These are phyloP conservation scores for Starmerella etchellsii DNA, from an alignment of 805 yeast species.

Conservation along the genomic window DNA sequence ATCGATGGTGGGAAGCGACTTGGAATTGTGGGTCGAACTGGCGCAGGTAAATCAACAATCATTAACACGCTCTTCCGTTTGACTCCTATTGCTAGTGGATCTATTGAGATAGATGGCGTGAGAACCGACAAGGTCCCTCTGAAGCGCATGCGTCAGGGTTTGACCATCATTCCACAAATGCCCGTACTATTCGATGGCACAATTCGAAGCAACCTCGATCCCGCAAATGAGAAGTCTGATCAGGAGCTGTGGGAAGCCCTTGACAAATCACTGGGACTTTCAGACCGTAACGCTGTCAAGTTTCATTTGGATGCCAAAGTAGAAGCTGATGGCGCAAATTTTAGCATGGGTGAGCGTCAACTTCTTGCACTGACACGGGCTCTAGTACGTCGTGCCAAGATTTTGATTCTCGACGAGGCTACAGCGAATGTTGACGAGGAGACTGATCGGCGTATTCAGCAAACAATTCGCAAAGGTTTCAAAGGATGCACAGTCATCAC, in stretches of 20 bases:
- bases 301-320: constrained; percentile 41
- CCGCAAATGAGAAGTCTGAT: constrained; percentile 47
- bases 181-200: constrained; percentile 75
- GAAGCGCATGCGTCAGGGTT: constrained; percentile 49
- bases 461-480: constrained; percentile 45
- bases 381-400: constrained; percentile 44
- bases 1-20: constrained; percentile 50
- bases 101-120: constrained; percentile 51
- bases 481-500: constrained; percentile 51
- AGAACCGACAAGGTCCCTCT: constrained; percentile 53
- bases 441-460: constrained; percentile 53
- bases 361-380: constrained; percentile 48
- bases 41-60: constrained; percentile 74
- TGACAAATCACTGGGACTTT: constrained; percentile 36
- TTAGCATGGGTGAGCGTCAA: constrained; percentile 16
- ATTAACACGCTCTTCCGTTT: constrained; percentile 60
- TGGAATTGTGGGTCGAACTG: constrained; percentile 83
- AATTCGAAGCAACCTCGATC: constrained; percentile 63
- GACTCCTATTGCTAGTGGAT: constrained; percentile 42
- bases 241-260: constrained; percentile 53
- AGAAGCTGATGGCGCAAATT: constrained; percentile 14
- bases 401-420: constrained; percentile 60
- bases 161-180: constrained; percentile 78
- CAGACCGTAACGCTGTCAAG: constrained; percentile 27
- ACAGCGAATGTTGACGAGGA: constrained; percentile 67